Evolutionary conservation across 768 basidiomycete genomes (phyloP).

Genomic region (Tulasnella sp.): DNA sequence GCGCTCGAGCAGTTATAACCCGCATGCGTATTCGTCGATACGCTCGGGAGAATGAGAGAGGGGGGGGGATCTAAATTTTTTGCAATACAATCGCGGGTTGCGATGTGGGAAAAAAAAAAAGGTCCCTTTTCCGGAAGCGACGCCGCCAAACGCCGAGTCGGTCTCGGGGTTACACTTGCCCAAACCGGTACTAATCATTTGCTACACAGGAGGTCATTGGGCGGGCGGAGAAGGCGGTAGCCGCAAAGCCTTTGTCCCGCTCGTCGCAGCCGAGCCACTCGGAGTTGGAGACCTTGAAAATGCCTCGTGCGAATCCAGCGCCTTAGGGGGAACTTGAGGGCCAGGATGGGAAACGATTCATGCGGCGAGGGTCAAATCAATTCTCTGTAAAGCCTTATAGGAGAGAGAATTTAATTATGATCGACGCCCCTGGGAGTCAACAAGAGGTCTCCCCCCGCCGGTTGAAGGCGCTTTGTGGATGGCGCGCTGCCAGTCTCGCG

Average conservation of each 20-base stretch:
- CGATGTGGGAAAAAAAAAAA: background rate
- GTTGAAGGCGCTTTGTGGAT: background rate
- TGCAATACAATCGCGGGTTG: background rate
- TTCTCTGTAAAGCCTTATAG: background rate
- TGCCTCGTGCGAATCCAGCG: background rate
- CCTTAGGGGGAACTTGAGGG: background rate
- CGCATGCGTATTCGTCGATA: background rate
- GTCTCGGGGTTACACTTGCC: background rate
- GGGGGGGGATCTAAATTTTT: background rate
- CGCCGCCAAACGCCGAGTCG: background rate
- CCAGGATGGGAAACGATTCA: background rate
- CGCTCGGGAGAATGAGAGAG: background rate
- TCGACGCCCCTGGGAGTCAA: background rate
- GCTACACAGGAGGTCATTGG: background rate
- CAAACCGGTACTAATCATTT: background rate
- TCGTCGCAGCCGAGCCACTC: constrained; percentile 7
- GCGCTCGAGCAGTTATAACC: background rate
- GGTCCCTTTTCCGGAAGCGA: background rate
- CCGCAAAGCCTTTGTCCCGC: background rate
- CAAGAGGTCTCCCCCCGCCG: background rate
- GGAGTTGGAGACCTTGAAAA: background rate
- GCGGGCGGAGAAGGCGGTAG: background rate
- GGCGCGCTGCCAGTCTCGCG: too few relatives aligned
- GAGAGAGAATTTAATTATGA: background rate
- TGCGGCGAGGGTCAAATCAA: background rate